Percentiles rank a stretch among this genome's conserved stretches.
phyloP scores from a whole-genome alignment of 495 filamentous ascomycete genomes.

The Penicillium lividum region DNA sequence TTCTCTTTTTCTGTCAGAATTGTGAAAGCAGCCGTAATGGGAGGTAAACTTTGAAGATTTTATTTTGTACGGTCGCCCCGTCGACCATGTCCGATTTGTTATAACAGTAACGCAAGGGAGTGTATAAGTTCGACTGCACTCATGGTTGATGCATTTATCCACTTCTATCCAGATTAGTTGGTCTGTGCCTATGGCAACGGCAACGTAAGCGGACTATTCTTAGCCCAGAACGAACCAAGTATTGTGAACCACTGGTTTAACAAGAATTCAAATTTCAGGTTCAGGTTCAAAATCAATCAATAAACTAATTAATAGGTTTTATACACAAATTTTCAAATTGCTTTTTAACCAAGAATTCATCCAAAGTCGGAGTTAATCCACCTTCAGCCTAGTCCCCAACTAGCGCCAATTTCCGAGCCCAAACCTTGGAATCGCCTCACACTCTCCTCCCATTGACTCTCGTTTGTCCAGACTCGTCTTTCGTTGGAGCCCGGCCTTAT shows the following conservation, averaged over 20 bases:
- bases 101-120: neutral
- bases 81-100: neutral
- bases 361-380: neutral
- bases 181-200: neutral
- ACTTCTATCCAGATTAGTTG: neutral
- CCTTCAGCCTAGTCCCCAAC: slow-evolving; percentile 8
- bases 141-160: neutral
- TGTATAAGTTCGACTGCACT: neutral
- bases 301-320: too few relatives aligned
- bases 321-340: neutral
- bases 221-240: neutral
- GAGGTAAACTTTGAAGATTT: neutral
- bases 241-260: neutral
- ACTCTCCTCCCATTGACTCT: neutral
- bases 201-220: neutral
- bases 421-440: neutral
- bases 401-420: slow-evolving; percentile 7
- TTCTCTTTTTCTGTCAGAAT: neutral
- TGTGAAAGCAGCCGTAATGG: neutral
- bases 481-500: neutral
- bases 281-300: too few relatives aligned
- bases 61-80: neutral
- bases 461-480: slow-evolving; percentile 5
- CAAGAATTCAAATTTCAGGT: neutral
- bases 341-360: neutral